phyloP scores from a whole-genome alignment of 2,329 filamentous ascomycete species.

The Myriangium duriaei region DNA sequence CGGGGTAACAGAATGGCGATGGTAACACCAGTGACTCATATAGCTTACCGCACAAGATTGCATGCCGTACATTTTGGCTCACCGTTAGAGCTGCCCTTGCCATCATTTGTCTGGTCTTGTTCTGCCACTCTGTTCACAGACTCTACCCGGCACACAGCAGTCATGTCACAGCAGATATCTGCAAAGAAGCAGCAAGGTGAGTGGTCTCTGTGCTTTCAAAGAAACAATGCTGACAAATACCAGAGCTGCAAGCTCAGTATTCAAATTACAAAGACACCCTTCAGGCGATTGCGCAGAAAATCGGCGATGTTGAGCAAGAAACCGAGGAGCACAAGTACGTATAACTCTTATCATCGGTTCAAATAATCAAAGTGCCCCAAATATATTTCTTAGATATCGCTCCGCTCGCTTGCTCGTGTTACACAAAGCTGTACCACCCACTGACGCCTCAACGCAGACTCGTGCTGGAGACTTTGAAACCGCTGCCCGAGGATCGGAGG shows the following conservation, averaged over 20 bases:
- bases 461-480: conserved; percentile 81
- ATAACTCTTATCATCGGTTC: no score
- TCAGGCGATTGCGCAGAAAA: conserved; percentile 89
- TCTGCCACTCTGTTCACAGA: no score
- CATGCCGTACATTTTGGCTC: no score
- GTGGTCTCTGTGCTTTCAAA: not conserved
- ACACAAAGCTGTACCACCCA: no score
- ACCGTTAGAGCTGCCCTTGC: no score
- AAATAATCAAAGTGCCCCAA: no score
- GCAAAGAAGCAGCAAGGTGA: conserved; percentile 65
- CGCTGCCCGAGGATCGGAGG: conserved; percentile 73
- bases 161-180: conserved; percentile 40
- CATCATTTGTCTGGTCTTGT: no score
- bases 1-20: no score
- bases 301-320: conserved; percentile 95
- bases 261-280: conserved; percentile 63
- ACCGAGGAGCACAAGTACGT: conserved; percentile 90
- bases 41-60: no score
- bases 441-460: conserved; percentile 47
- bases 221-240: conserved; percentile 3
- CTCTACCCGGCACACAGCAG: no score
- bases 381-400: no score
- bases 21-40: no score
- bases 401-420: not conserved
- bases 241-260: conserved; percentile 72